Percentiles rank a stretch among this genome's conserved stretches.
phyloP scores from a whole-genome alignment of 768 basidiomycete species.

The Xerocomus spinulosus region DNA sequence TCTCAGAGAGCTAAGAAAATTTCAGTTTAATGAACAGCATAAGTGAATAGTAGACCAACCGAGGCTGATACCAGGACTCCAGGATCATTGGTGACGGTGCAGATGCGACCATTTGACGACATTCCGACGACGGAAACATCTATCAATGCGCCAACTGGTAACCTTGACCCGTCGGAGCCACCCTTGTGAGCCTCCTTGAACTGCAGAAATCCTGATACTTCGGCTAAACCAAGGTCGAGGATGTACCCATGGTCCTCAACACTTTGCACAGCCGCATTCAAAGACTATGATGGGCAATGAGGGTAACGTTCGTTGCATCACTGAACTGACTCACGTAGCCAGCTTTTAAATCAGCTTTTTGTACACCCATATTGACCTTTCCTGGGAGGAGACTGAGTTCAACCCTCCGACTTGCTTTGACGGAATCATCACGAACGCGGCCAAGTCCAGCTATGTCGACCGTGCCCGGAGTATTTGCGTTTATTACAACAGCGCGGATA shows the following conservation, averaged over 20 bases:
- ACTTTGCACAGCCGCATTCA: conserved; percentile 74
- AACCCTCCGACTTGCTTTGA: conserved; percentile 67
- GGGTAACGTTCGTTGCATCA: not conserved
- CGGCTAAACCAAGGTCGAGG: conserved; percentile 76
- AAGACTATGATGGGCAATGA: conserved; percentile 43
- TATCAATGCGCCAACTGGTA: conserved; percentile 65
- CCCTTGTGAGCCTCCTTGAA: conserved; percentile 62
- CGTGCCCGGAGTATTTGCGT: conserved; percentile 62
- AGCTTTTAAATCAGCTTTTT: conserved; percentile 66
- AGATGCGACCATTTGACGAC: conserved; percentile 74
- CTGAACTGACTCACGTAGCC: conserved; percentile 60
- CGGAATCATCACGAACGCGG: conserved; percentile 62
- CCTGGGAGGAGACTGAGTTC: conserved; percentile 84
- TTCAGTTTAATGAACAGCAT: conserved; percentile 3
- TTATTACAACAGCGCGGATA: conserved; percentile 71
- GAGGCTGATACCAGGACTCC: conserved; percentile 45
- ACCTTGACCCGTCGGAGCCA: conserved; percentile 25
- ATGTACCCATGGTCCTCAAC: conserved; percentile 95
- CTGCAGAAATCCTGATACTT: conserved; percentile 79
- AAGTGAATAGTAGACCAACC: conserved; percentile 38
- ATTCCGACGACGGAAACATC: conserved; percentile 62
- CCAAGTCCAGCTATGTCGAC: conserved; percentile 53
- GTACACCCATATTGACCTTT: conserved; percentile 77
- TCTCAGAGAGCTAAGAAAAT: conserved; percentile 59
- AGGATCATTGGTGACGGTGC: conserved; percentile 59